Conservation (phyloP, 768 basidiomycete species). For the Lactarius psammicola region DNA sequence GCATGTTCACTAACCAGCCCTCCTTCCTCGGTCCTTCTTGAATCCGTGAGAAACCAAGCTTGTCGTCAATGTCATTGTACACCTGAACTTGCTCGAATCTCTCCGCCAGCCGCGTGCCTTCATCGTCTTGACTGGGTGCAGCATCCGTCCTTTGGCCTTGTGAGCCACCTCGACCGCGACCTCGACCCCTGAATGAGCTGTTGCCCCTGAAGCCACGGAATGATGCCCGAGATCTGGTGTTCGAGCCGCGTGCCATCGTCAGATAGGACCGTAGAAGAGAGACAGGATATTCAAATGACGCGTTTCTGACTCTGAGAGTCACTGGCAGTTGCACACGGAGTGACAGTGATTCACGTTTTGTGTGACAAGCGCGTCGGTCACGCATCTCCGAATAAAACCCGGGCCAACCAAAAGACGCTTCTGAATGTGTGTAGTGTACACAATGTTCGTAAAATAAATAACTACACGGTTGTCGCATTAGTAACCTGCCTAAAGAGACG, state of each 20-base stretch:
- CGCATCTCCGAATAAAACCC: background rate
- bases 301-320: background rate
- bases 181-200: conserved; percentile 42
- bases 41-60: conserved; percentile 80
- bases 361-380: conserved; percentile 25
- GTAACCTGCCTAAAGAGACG: conserved; percentile 18
- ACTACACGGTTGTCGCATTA: conserved; percentile 20
- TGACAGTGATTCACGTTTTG: background rate
- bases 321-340: background rate
- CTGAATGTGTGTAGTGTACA: conserved; percentile 10
- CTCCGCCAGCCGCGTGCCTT: conserved; percentile 84
- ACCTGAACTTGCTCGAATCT: conserved; percentile 76
- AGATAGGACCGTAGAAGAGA: background rate
- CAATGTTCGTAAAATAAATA: conserved; percentile 10
- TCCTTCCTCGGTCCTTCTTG: conserved; percentile 75
- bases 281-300: background rate
- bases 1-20: conserved; percentile 99
- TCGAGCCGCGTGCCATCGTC: conserved; percentile 24
- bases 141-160: conserved; percentile 42
- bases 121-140: conserved; percentile 75
- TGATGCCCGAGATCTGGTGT: conserved; percentile 34
- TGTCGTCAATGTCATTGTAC: conserved; percentile 89
- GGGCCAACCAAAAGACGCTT: background rate
- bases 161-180: conserved; percentile 45
- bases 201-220: conserved; percentile 45